Evolutionary conservation across 1,284 basidiomycete species (phyloP).

Genomic region (Agaricales sp.): DNA sequence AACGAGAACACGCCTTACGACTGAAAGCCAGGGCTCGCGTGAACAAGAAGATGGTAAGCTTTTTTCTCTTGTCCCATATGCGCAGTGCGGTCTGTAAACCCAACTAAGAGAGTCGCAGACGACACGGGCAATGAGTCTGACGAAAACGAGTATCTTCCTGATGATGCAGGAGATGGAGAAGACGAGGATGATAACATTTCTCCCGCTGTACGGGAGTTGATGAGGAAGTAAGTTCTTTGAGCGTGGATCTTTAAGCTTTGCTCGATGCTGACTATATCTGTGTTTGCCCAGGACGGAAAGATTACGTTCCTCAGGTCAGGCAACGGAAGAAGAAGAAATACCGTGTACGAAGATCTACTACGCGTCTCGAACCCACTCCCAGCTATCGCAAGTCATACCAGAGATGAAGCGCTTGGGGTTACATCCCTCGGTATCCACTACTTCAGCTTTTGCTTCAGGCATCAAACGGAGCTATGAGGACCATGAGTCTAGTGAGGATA

Average conservation of each 20-base stretch:
- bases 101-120: constrained; percentile 8
- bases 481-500: constrained; percentile 16
- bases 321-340: constrained; percentile 31
- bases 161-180: constrained; percentile 22
- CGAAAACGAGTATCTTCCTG: constrained; percentile 58
- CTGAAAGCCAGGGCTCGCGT: constrained; percentile 46
- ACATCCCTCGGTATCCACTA: constrained; percentile 12
- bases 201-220: constrained; percentile 70
- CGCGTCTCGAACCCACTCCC: constrained; percentile 92
- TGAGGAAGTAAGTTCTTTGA: constrained; percentile 52
- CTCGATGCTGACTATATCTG: constrained; percentile 4
- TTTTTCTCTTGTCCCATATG: constrained; percentile 6
- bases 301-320: background rate
- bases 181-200: constrained; percentile 55
- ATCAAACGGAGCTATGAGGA: constrained; percentile 22
- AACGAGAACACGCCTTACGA: constrained; percentile 49
- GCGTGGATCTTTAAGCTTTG: no score
- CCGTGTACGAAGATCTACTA: constrained; percentile 81
- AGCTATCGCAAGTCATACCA: constrained; percentile 83
- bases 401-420: constrained; percentile 72
- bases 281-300: constrained; percentile 5
- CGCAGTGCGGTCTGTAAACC: no score
- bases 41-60: constrained; percentile 45
- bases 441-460: constrained; percentile 13
- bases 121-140: constrained; percentile 29